Evolutionary conservation across 164 flowering plant genomes (phyloP).

Genomic region (Aristolochia contorta): DNA sequence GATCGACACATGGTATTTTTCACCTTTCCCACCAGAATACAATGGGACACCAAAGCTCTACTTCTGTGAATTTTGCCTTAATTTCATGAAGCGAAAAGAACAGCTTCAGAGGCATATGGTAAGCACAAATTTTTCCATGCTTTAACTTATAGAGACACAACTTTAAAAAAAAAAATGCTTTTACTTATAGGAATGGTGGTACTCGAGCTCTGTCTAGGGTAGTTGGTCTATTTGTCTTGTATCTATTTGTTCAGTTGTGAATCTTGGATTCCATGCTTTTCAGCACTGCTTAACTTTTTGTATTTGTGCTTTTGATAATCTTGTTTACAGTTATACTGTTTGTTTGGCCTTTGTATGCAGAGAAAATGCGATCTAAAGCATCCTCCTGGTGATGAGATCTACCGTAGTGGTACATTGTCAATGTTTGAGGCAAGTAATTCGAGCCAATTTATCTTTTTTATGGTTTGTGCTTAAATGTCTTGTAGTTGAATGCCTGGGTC

Average conservation of each 20-base stretch:
- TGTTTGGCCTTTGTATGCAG: conserved; percentile 24
- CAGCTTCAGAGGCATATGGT: conserved; percentile 99
- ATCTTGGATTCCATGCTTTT: too few species aligned
- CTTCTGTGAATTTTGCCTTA: conserved; percentile 97
- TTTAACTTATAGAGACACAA: too few species aligned
- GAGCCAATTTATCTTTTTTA: too few species aligned
- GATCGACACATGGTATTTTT: conserved; percentile 98
- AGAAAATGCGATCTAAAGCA: conserved; percentile 97
- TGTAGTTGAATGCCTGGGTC: too few species aligned
- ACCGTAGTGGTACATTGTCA: conserved; percentile 82
- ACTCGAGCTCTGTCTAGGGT: neutral
- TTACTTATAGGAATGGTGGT: neutral
- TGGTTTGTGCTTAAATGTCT: too few species aligned
- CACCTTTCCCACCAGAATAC: conserved; percentile 98
- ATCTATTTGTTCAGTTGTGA: neutral
- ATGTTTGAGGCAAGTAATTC: conserved; percentile 80
- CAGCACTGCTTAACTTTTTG: too few species aligned
- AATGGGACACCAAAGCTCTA: conserved; percentile 72
- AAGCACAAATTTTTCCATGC: conserved; percentile 23
- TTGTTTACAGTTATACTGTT: too few species aligned
- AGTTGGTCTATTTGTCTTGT: neutral
- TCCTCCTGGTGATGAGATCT: conserved; percentile 99
- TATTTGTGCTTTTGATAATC: too few species aligned
- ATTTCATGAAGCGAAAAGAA: conserved; percentile 97
- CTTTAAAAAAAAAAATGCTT: too few species aligned